Percentiles rank a stretch among this genome's conserved stretches.
Evolutionary conservation across 2,329 filamentous ascomycete species (phyloP).

Genomic region (Balansia obtecta): DNA sequence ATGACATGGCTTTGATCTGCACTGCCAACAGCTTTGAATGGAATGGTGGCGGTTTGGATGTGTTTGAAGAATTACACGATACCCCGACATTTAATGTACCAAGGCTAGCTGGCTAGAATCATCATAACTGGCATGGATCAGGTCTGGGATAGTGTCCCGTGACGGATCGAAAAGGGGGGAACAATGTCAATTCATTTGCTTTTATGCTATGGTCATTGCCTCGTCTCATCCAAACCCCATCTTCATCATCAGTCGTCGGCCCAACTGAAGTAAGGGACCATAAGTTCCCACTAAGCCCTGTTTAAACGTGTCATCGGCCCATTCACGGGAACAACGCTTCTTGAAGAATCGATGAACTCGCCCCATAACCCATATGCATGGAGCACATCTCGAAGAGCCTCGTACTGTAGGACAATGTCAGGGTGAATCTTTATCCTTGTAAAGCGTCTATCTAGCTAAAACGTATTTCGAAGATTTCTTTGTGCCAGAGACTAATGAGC

Average conservation of each 20-base stretch:
- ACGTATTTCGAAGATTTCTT: slow-evolving; percentile 14
- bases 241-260: slow-evolving; percentile 11
- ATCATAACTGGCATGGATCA: background rate
- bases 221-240: background rate
- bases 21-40: background rate
- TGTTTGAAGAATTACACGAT: background rate
- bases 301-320: slow-evolving; percentile 15
- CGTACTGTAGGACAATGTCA: slow-evolving; percentile 19
- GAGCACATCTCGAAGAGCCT: slow-evolving; percentile 21
- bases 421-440: slow-evolving; percentile 20
- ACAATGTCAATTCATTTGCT: background rate
- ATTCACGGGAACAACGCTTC: slow-evolving; percentile 21
- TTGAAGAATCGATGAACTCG: slow-evolving; percentile 27
- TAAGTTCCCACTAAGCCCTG: slow-evolving; percentile 26
- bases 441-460: slow-evolving; percentile 17
- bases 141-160: background rate
- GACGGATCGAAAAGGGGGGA: too few species aligned
- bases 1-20: background rate
- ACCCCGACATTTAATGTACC: background rate
- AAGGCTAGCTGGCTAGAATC: background rate
- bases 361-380: slow-evolving; percentile 25
- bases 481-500: slow-evolving; percentile 22
- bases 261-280: too few species aligned
- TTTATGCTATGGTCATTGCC: background rate
- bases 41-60: background rate